Percentiles rank a stretch among this genome's conserved stretches.
These are phyloP conservation scores for Corchorus capsularis DNA, from an alignment of 345 rosid species.

Conservation along the genomic window DNA sequence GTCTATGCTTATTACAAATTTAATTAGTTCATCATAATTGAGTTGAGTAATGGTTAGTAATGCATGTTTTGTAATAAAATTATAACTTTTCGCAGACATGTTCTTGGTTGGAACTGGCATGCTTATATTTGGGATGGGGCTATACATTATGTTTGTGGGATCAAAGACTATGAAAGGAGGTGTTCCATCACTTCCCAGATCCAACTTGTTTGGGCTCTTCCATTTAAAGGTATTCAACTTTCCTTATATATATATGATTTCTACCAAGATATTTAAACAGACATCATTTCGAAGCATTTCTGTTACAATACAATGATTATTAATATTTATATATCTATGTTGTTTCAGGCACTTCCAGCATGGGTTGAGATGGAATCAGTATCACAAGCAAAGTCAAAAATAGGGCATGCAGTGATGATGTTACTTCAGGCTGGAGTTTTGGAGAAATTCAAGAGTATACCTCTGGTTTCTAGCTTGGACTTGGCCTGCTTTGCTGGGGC, in stretches of 20 bases:
- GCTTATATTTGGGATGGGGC: constrained; percentile 59
- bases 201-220: constrained; percentile 62
- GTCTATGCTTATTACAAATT: no score
- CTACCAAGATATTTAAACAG: not conserved
- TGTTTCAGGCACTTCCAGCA: constrained; percentile 47
- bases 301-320: not conserved
- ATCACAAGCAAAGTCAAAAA: constrained; percentile 61
- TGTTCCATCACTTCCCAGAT: constrained; percentile 30
- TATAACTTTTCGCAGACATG: no score
- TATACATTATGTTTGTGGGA: constrained; percentile 64
- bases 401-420: constrained; percentile 70
- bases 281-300: not conserved
- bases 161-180: constrained; percentile 30
- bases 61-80: no score
- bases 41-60: not conserved
- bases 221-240: constrained; percentile 33
- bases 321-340: not conserved
- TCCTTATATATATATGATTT: not conserved
- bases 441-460: constrained; percentile 61
- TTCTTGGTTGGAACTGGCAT: constrained; percentile 66
- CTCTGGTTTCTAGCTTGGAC: constrained; percentile 53
- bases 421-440: constrained; percentile 72
- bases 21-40: no score
- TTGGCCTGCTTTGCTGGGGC: constrained; percentile 74
- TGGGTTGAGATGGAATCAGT: constrained; percentile 60